Evolutionary conservation across 148 eudicot species (phyloP).

Genomic region (Fallopia convolvulus): DNA sequence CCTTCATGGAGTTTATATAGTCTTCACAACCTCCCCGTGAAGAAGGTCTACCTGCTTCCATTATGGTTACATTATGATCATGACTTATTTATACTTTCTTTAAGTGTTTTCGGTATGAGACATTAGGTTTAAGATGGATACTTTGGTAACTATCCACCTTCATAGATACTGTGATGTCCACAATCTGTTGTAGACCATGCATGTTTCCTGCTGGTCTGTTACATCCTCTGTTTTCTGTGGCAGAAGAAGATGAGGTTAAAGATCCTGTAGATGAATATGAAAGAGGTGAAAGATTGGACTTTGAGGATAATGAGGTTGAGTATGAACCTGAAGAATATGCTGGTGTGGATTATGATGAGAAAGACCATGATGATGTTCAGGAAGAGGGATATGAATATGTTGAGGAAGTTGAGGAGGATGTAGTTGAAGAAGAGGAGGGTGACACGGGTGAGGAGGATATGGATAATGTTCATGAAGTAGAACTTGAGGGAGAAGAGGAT

Average conservation of each 20-base stretch:
- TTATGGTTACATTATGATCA: neutral
- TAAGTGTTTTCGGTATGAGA: neutral
- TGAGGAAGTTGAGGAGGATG: constrained; percentile 35
- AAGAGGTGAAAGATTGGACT: constrained; percentile 79
- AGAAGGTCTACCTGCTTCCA: neutral
- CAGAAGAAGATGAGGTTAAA: constrained; percentile 80
- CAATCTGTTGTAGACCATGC: constrained; percentile 14
- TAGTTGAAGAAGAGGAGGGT: constrained; percentile 21
- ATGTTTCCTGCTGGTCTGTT: constrained; percentile 33
- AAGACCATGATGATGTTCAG: constrained; percentile 58
- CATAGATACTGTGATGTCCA: neutral
- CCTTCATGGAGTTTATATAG: neutral
- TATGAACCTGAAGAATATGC: constrained; percentile 89
- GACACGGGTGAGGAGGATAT: constrained; percentile 60
- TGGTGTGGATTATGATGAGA: constrained; percentile 81
- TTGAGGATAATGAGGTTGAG: constrained; percentile 96
- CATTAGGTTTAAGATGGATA: neutral
- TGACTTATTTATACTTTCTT: neutral
- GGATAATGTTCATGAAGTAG: constrained; percentile 64
- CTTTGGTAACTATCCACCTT: neutral
- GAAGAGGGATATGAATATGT: constrained; percentile 69
- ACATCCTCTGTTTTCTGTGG: constrained; percentile 42
- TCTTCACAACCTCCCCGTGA: neutral
- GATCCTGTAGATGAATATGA: constrained; percentile 76
- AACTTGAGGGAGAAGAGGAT: constrained; percentile 64